A percentile compares a stretch with the other conserved stretches of the same genome.
phyloP scores from a whole-genome alignment of 805 yeast species.

The Candida sakaeoensis region DNA sequence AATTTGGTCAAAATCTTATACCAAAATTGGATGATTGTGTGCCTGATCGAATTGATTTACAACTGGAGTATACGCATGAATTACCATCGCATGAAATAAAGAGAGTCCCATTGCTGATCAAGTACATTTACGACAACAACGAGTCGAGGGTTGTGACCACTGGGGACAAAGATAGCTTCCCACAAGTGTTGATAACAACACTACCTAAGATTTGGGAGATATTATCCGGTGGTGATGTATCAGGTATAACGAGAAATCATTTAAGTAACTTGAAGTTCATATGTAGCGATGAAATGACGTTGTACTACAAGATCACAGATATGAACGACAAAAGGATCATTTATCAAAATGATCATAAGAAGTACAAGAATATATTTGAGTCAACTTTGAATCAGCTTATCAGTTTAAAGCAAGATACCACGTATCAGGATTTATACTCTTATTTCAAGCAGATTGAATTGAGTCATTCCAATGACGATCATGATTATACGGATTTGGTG shows the following conservation, averaged over 20 bases:
- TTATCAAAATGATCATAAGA: conserved; percentile 10
- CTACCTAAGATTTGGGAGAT: conserved; percentile 12
- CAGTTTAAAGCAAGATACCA: conserved; percentile 9
- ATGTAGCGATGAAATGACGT: conserved; percentile 22
- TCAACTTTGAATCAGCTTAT: conserved; percentile 13
- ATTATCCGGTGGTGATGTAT: conserved; percentile 3
- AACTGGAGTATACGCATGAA: conserved; percentile 10
- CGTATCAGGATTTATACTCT: conserved; percentile 7
- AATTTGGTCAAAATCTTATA: conserved; percentile 11
- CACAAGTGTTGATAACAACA: conserved; percentile 20
- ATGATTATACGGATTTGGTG: background rate
- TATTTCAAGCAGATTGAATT: conserved; percentile 5
- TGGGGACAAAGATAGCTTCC: conserved; percentile 9
- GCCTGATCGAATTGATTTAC: conserved; percentile 12
- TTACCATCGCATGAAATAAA: conserved; percentile 9
- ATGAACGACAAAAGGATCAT: conserved; percentile 9
- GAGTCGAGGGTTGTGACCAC: conserved; percentile 3
- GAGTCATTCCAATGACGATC: background rate
- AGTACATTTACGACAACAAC: conserved; percentile 12
- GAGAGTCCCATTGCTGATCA: conserved; percentile 16
- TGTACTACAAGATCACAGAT: conserved; percentile 14
- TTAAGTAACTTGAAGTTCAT: conserved; percentile 14
- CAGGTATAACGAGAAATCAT: conserved; percentile 1
- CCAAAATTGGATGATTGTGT: conserved; percentile 18
- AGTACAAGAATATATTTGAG: conserved; percentile 14